Evolutionary conservation across 2,329 filamentous ascomycete species (phyloP), one percentile per base, ranked within the genome.

Genomic region (Teratosphaeria destructans): DNA sequence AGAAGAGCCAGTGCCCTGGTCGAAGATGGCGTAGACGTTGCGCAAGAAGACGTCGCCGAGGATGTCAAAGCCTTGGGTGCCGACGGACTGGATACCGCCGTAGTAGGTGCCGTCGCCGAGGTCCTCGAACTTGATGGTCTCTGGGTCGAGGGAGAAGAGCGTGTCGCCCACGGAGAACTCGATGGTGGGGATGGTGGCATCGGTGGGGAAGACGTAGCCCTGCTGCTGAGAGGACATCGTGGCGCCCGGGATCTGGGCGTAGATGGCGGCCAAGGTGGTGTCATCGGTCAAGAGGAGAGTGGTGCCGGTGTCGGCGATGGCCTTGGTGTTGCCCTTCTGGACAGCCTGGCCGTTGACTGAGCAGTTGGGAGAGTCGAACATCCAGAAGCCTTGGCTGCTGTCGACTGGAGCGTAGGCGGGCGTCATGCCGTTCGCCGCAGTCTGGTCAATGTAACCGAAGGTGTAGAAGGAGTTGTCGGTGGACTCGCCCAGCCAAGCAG

Each of bases 291-390:
- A 77, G 1, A 82, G 82, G 56, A 90, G 79, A 0, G 86, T 87
- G 34, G 86, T 89, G 59, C 86, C 87, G 0, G 87, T 90, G 70
- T 90, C 87, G 37, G 82, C 83, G 64, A 90, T 88, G 54, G 86
- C 85, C 37, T 39, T 56, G 16, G 32, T 39, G 55, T 47, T 47
- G 34, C 76, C 84, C 73, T 89, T 89, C 1, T 73, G 55, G 32
- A 85, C 72, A 1, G 74, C 76, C 61, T 81, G 76, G 59, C 82
- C 84, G 64, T 83, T 83, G 63, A 90, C 75, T 0, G 77, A 78
- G 26, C 79, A 79, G 0, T 80, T 81, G 7, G 78, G 73, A 1
- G 84, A 87, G 5, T 77, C 69, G 69, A 89, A 83, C 71, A 81
- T 76, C 87, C 86, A 90, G 75, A 88, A 88, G 26, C 87, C 87